A percentile compares a stretch with the other conserved stretches of the same genome.
Evolutionary conservation across 106 monocot species (phyloP).

Genomic region (Vanilla planifolia): DNA sequence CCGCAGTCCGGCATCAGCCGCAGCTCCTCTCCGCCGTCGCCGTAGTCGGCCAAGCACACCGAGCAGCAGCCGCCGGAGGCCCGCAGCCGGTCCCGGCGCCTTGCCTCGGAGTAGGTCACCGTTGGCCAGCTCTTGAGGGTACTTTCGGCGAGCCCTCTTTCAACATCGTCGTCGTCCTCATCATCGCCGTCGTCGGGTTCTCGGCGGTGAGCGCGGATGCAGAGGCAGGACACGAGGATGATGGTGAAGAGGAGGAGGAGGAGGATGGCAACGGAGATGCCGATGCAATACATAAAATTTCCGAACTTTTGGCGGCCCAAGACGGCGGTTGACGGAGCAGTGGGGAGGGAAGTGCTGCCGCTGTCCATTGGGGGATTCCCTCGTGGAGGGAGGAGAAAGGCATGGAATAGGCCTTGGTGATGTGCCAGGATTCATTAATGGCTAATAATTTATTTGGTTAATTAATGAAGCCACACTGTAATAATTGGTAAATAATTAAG

Average conservation of each 20-base stretch:
- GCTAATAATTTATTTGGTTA: no score
- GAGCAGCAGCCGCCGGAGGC: conserved; percentile 5
- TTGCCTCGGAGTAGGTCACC: conserved; percentile 18
- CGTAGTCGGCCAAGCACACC: conserved; percentile 11
- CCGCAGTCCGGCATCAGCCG: conserved; percentile 17
- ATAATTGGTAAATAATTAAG: no score
- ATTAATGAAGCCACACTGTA: no score
- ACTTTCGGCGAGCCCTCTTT: conserved; percentile 33
- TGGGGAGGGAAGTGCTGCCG: no score
- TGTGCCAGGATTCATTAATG: no score
- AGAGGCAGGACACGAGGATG: conserved; percentile 41
- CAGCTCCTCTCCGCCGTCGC: not conserved
- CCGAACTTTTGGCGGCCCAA: not conserved
- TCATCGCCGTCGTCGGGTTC: not conserved
- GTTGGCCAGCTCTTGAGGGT: conserved; percentile 30
- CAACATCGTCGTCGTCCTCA: conserved; percentile 11
- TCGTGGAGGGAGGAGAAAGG: no score
- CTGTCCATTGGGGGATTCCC: no score
- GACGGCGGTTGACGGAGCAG: not conserved
- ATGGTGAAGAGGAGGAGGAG: conserved; percentile 34
- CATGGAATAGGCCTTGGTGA: no score
- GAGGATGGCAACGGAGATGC: conserved; percentile 43
- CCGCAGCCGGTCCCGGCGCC: not conserved
- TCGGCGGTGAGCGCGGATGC: conserved; percentile 7
- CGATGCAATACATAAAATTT: conserved; percentile 34